Evolutionary conservation across 192 early-diverging fungal genomes (phyloP).

Genomic region (Chytriomyces sp.): DNA sequence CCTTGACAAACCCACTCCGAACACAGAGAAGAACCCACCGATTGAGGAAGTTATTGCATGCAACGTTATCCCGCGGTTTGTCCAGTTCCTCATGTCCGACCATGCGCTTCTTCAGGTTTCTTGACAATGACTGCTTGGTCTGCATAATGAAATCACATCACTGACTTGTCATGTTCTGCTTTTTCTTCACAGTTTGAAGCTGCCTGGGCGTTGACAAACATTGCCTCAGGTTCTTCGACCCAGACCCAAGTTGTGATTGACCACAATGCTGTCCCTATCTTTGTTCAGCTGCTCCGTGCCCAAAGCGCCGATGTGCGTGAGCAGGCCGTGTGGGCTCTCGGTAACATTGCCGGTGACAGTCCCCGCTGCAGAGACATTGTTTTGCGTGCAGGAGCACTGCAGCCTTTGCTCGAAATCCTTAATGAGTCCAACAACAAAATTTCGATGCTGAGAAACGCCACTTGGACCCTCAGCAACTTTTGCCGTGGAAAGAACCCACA

Average conservation of each 20-base stretch:
- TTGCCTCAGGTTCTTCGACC: slow-evolving; percentile 92
- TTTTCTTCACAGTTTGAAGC: slow-evolving; percentile 85
- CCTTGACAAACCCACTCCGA: background rate
- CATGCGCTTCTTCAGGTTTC: slow-evolving; percentile 84
- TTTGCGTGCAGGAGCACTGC: slow-evolving; percentile 78
- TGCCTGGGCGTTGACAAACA: slow-evolving; percentile 99
- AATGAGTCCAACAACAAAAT: slow-evolving; percentile 86
- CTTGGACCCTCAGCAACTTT: slow-evolving; percentile 99
- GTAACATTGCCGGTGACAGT: slow-evolving; percentile 98
- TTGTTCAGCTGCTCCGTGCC: slow-evolving; percentile 86
- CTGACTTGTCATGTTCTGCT: background rate
- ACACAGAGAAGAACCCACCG: slow-evolving; percentile 88
- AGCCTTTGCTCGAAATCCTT: slow-evolving; percentile 85
- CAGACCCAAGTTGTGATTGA: slow-evolving; percentile 96
- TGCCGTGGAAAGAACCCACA: slow-evolving; percentile 98
- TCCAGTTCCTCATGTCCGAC: slow-evolving; percentile 87
- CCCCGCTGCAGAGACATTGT: slow-evolving; percentile 91
- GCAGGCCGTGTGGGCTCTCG: slow-evolving; percentile 97
- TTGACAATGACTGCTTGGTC: slow-evolving; percentile 93
- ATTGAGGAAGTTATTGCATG: slow-evolving; percentile 95
- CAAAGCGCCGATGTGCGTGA: slow-evolving; percentile 88
- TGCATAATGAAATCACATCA: slow-evolving; percentile 10
- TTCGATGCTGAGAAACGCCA: slow-evolving; percentile 97
- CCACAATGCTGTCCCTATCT: slow-evolving; percentile 88
- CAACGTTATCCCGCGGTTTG: slow-evolving; percentile 92